Percentiles rank a stretch among this genome's conserved stretches.
Conservation (phyloP, 768 basidiomycete genomes). For the Auricularia cornea region DNA sequence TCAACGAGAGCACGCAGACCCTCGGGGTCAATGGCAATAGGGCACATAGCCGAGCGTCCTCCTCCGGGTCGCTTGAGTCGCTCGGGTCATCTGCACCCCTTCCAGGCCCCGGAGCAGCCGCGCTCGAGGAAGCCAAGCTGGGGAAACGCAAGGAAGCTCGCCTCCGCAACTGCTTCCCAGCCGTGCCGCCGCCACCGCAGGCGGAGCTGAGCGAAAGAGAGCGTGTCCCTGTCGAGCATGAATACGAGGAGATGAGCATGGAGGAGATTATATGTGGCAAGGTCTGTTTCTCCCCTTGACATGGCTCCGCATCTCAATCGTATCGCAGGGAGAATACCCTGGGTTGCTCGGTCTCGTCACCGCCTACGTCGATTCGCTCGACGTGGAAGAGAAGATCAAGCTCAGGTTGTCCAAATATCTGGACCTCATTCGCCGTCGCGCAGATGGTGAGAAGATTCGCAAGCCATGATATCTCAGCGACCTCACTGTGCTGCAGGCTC, state of each 20-base stretch:
- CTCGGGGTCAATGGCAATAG: neutral
- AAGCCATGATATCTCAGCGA: neutral
- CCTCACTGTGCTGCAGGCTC: constrained; percentile 40
- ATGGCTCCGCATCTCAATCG: neutral
- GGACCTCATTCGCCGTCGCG: constrained; percentile 65
- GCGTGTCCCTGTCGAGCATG: constrained; percentile 53
- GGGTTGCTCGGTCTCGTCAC: constrained; percentile 76
- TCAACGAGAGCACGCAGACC: neutral
- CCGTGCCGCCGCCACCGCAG: constrained; percentile 43
- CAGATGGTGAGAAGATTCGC: constrained; percentile 53
- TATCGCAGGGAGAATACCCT: constrained; percentile 54
- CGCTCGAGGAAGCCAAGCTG: neutral
- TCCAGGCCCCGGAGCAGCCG: neutral
- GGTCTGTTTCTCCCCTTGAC: constrained; percentile 29
- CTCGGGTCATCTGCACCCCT: neutral
- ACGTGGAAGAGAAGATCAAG: constrained; percentile 55
- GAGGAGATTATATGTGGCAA: constrained; percentile 94
- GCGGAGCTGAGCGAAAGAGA: constrained; percentile 22
- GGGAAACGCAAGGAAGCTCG: constrained; percentile 49
- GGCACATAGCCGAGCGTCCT: constrained; percentile 16
- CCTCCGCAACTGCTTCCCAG: constrained; percentile 64
- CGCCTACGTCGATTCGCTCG: constrained; percentile 79
- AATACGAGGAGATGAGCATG: constrained; percentile 89
- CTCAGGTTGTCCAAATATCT: constrained; percentile 67
- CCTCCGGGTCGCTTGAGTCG: constrained; percentile 20